phyloP scores from a whole-genome alignment of 129 eudicot genomes.

The Solidago caesia region DNA sequence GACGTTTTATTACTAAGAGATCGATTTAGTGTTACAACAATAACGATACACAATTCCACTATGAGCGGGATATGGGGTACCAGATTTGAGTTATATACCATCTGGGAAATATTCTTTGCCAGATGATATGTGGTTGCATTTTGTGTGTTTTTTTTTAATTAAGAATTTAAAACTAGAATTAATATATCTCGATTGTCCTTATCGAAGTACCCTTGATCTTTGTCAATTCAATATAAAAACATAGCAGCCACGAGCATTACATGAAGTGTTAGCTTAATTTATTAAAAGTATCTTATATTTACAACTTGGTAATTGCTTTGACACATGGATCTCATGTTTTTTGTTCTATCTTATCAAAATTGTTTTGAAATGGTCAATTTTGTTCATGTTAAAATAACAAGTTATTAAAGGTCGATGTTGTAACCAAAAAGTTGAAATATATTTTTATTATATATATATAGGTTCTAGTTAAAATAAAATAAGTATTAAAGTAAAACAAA shows the following conservation, averaged over 20 bases:
- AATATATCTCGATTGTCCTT: background rate
- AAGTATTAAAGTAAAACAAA: too few species aligned
- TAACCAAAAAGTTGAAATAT: too few species aligned
- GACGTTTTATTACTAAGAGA: too few species aligned
- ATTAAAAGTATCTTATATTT: background rate
- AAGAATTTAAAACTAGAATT: too few species aligned
- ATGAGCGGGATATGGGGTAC: background rate
- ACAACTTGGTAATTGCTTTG: background rate
- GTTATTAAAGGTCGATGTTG: background rate
- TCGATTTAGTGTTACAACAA: too few species aligned
- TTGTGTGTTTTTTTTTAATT: background rate
- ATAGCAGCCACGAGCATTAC: background rate
- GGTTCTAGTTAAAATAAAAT: too few species aligned
- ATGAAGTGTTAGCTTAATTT: background rate
- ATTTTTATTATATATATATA: too few species aligned
- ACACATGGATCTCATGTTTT: too few species aligned
- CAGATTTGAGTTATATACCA: background rate
- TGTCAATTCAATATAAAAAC: background rate
- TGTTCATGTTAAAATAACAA: background rate
- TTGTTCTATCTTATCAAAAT: too few species aligned
- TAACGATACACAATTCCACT: too few species aligned
- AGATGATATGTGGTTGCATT: background rate
- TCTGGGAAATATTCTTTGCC: background rate
- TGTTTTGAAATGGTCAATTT: background rate
- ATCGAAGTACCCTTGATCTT: background rate